Conservation (phyloP, 2,329 filamentous ascomycete genomes). For the Claviceps spartinae region DNA sequence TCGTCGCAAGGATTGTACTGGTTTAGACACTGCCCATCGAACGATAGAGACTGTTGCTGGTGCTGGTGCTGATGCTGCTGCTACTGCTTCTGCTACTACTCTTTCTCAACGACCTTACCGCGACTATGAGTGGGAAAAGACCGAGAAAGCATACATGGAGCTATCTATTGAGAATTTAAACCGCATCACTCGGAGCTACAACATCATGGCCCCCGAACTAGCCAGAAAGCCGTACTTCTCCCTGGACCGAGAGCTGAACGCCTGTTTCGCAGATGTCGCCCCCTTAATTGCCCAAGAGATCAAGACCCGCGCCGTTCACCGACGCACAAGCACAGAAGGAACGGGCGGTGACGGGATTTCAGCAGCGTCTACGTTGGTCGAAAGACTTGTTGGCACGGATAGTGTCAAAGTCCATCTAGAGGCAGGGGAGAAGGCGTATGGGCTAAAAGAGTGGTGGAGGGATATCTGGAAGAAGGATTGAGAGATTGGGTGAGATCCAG, state of each 20-base stretch:
- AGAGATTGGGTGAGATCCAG: not conserved
- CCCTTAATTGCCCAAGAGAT: conserved; percentile 62
- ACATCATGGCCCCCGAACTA: conserved; percentile 82
- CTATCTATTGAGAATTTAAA: conserved; percentile 71
- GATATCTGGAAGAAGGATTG: conserved; percentile 47
- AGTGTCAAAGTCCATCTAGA: conserved; percentile 54
- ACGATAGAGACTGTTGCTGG: not conserved
- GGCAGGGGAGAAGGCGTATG: conserved; percentile 62
- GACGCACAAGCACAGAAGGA: conserved; percentile 26
- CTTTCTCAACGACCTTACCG: conserved; percentile 50
- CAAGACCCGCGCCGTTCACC: conserved; percentile 45
- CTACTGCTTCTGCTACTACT: not conserved
- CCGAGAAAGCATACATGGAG: conserved; percentile 61
- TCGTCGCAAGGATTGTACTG: not conserved
- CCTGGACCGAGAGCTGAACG: conserved; percentile 65
- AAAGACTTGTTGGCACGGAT: conserved; percentile 39
- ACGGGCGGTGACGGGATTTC: conserved; percentile 15
- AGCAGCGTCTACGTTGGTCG: conserved; percentile 39
- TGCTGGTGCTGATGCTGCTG: too few relatives aligned
- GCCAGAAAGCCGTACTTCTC: conserved; percentile 88
- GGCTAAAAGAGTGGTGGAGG: conserved; percentile 78
- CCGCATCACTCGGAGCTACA: conserved; percentile 70
- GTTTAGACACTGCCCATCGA: not conserved
- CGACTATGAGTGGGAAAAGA: conserved; percentile 60
- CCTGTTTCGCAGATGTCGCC: conserved; percentile 78